These are phyloP conservation scores for Hypoxylon sp. DNA, from an alignment of 2,329 filamentous ascomycete species.

Conservation along the genomic window DNA sequence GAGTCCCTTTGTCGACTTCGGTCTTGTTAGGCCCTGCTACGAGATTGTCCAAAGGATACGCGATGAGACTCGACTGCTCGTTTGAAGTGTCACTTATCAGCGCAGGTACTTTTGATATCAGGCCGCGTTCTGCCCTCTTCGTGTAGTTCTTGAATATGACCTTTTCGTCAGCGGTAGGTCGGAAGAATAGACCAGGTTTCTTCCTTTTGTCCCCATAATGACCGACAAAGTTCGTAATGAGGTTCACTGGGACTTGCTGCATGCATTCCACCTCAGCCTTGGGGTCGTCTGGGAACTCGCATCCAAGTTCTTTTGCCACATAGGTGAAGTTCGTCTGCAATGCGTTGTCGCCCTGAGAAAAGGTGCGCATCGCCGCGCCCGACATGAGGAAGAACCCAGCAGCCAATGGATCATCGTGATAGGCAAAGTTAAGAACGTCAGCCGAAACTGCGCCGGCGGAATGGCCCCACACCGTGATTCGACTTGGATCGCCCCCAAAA, in stretches of 20 bases:
- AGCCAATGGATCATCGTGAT: conserved; percentile 41
- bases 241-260: conserved; percentile 51
- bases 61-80: conserved; percentile 46
- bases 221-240: conserved; percentile 52
- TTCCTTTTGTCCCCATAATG: conserved; percentile 46
- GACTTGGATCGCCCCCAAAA: conserved; percentile 51
- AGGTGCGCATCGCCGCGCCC: conserved; percentile 42
- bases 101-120: conserved; percentile 48
- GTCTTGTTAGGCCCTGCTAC: conserved; percentile 41
- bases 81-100: conserved; percentile 47
- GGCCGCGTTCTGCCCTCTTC: conserved; percentile 45
- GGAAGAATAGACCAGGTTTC: conserved; percentile 49
- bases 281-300: conserved; percentile 52
- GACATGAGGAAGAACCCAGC: conserved; percentile 47
- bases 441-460: conserved; percentile 46
- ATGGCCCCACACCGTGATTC: conserved; percentile 47
- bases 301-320: conserved; percentile 55
- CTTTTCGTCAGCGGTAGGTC: conserved; percentile 50
- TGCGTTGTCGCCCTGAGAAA: conserved; percentile 44
- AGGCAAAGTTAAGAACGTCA: conserved; percentile 46
- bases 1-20: conserved; percentile 43
- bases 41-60: conserved; percentile 43
- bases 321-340: conserved; percentile 55
- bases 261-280: conserved; percentile 56
- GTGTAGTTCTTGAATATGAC: conserved; percentile 54